Conservation (phyloP, 1,284 basidiomycete species). For the Ceratobasidium sp. region DNA sequence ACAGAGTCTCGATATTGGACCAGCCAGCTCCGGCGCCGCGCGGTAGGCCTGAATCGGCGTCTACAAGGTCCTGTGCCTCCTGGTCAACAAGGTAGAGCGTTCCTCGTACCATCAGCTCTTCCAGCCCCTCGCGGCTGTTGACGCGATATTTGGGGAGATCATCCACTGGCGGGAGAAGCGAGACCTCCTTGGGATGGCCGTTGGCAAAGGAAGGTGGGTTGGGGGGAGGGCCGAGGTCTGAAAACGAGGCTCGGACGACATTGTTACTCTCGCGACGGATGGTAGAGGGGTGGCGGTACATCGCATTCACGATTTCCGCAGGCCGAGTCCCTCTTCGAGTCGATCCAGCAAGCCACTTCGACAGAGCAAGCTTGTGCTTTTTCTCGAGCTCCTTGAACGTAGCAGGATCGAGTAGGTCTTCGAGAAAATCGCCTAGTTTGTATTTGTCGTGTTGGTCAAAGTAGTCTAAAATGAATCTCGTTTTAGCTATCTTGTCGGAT, state of each 20-base stretch:
- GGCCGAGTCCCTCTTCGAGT: neutral
- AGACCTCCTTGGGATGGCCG: neutral
- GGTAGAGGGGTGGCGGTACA: neutral
- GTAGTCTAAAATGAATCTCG: no score
- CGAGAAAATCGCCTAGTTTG: no score
- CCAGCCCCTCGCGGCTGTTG: conserved; percentile 18
- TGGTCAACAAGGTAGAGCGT: neutral
- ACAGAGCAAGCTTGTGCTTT: neutral
- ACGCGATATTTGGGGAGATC: neutral
- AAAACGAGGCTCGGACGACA: neutral
- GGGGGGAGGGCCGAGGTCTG: neutral
- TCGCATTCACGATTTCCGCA: conserved; percentile 6
- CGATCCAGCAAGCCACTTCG: neutral
- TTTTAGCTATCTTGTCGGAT: no score
- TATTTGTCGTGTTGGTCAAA: no score
- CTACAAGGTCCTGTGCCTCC: neutral
- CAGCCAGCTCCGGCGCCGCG: neutral
- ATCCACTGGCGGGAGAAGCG: neutral
- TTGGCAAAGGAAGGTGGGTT: neutral
- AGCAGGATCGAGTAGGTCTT: neutral
- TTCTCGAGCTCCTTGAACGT: neutral
- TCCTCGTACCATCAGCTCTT: neutral
- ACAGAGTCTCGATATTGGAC: neutral
- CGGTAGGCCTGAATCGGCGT: neutral
- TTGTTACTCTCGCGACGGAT: neutral